Base-by-base conservation (phyloP, 352 stramenopile genomes). In the Phytophthora kernoviae region DNA sequence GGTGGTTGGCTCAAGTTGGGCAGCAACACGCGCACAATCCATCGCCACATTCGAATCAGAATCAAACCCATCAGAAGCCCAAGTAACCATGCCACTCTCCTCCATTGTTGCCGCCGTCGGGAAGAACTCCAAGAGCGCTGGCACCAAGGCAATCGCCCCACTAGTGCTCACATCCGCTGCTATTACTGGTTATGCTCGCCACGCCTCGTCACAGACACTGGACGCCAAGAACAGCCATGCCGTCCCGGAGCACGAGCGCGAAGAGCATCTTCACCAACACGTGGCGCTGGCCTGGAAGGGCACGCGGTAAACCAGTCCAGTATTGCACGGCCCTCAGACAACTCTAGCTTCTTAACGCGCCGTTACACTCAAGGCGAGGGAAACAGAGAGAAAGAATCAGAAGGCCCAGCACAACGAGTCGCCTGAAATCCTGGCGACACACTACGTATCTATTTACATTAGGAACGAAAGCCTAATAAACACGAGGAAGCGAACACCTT, bases 251-350 rank as follows among this genome's bases (percentile, higher is more conserved):
- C 78, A 84, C 21, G 61, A 70, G 52, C 49, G 54, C 1, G 75
- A 82, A 44, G 62, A 76, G 12, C 77, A 84, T 7, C 62, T 88
- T 2, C 81, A 90, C 68, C 76, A 88, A 39, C 81, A 91, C 62
- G 79, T 88, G 24, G 75, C 70, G 44, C 67, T 80, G 18, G 63
- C 81, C 26, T 91, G 81, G 81, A 91, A 91, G 64, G 81, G 81
- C 17, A 82, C 81, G 50, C 77, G 81, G 39, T 91, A 75, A 73
- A 54, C 24, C 24, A 30, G 24, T 30, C 24, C 24, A 30, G 24
- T 30, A 50, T 17, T 24, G 2, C 37, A 4, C 6, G 5, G 39
- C 4, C 2, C 33, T 40, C 33, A n/a, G n/a, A n/a, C n/a, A n/a
- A n/a, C n/a, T n/a, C n/a, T n/a, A n/a, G n/a, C n/a, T n/a, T n/a